These are phyloP conservation scores for Picochlorum sp. DNA, from an alignment of 139 green algal genomes.

Conservation along the genomic window DNA sequence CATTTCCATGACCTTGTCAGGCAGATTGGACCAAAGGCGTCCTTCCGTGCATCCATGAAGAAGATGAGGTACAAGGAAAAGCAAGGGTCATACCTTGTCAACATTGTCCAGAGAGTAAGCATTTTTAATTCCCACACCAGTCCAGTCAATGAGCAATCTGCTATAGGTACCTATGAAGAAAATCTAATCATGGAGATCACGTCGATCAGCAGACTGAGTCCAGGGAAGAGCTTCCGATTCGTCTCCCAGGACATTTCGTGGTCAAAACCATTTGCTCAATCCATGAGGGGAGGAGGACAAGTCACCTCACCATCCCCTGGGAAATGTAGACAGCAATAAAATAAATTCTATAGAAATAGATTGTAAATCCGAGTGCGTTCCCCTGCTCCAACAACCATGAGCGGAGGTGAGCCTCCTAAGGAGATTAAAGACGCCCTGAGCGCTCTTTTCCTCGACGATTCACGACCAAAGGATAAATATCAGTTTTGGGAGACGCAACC, in stretches of 20 bases:
- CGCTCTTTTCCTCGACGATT: slow-evolving; percentile 15
- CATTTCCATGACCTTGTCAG: slow-evolving; percentile 22
- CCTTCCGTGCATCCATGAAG: background rate
- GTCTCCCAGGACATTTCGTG: slow-evolving; percentile 2
- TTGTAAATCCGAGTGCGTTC: background rate
- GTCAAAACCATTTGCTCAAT: slow-evolving; percentile 3
- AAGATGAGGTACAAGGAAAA: background rate
- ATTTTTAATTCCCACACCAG: no score
- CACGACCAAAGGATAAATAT: slow-evolving; percentile 37
- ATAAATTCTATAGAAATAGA: slow-evolving; percentile 1
- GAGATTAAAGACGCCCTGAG: slow-evolving; percentile 18
- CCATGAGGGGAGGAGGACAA: slow-evolving; percentile 2
- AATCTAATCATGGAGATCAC: slow-evolving; percentile 5
- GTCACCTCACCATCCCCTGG: background rate
- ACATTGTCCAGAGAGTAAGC: background rate
- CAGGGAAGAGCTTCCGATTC: slow-evolving; percentile 8
- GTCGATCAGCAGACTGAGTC: background rate
- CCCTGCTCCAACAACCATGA: background rate
- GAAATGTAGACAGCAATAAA: slow-evolving; percentile 16
- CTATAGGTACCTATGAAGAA: slow-evolving; percentile 12
- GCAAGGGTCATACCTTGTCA: background rate
- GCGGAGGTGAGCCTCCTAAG: slow-evolving; percentile 2
- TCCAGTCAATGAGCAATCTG: slow-evolving; percentile 36
- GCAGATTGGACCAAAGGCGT: background rate
- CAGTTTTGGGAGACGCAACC: slow-evolving; percentile 94